Evolutionary conservation across 108 stramenopile genomes (phyloP).

Genomic region (Nitzschia putrida): DNA sequence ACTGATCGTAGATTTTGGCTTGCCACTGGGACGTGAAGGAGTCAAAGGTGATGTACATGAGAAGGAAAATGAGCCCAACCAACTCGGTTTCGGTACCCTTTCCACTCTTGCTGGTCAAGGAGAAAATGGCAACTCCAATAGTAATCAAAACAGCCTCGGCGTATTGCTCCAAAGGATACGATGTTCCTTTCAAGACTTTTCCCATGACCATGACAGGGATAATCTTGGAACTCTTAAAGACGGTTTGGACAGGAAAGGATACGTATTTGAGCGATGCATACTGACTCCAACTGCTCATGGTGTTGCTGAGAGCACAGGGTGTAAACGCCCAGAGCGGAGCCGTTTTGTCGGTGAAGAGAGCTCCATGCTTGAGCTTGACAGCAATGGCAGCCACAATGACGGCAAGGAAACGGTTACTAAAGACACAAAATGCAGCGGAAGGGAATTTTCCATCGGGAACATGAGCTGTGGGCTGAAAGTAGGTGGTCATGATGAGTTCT

Average conservation of each 20-base stretch:
- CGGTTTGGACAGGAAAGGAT: slow-evolving; percentile 96
- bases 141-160: slow-evolving; percentile 90
- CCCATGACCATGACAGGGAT: slow-evolving; percentile 99
- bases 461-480: slow-evolving; percentile 73
- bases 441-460: slow-evolving; percentile 88
- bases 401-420: slow-evolving; percentile 95
- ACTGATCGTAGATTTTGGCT: slow-evolving; percentile 91
- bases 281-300: slow-evolving; percentile 95
- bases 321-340: slow-evolving; percentile 93
- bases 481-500: slow-evolving; percentile 95
- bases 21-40: slow-evolving; percentile 99
- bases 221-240: slow-evolving; percentile 97
- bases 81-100: slow-evolving; percentile 68
- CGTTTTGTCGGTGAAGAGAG: slow-evolving; percentile 71
- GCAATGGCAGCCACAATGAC: slow-evolving; percentile 90
- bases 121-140: slow-evolving; percentile 89
- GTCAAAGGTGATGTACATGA: slow-evolving; percentile 93
- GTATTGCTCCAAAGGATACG: slow-evolving; percentile 88
- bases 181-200: slow-evolving; percentile 77
- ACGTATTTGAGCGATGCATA: slow-evolving; percentile 96
- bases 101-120: slow-evolving; percentile 66
- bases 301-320: slow-evolving; percentile 94
- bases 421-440: slow-evolving; percentile 95
- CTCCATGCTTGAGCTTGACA: slow-evolving; percentile 78
- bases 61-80: slow-evolving; percentile 89